Evolutionary conservation across 1,284 basidiomycete genomes (phyloP), one percentile per base, ranked within the genome.

Genomic region (Naganishia sp.): DNA sequence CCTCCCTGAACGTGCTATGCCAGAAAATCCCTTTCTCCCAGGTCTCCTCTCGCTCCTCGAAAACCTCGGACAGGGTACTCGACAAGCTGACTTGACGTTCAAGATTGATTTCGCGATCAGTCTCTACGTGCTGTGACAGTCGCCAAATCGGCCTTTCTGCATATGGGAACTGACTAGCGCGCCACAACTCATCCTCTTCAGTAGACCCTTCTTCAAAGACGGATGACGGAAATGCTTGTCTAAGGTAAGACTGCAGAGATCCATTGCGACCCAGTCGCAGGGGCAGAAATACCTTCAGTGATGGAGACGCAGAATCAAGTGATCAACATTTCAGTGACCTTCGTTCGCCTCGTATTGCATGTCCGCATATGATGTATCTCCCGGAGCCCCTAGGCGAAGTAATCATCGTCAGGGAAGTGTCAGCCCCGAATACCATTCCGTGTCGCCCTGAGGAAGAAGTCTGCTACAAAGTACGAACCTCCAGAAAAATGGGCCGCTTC

Each of bases 111-210:
- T 94, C 92, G 35, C 90, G 83, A 55, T 84, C 81, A 61, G 87
- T 83, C 0, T 23, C 63, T 41, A n/a, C 6, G 54, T 13, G 23
- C 21, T 35, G 43, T 15, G 39, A 15, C 11, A 32, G 39, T 46
- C 45, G 4, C 6, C 6, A 21, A 6, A 46, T 46, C 45, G 15
- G 45, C 5, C 45, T n/a, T 21, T 46, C 45, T 21, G 45, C 15
- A 6, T 7, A 25, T 17, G 25, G 17, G 17, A 10, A 32, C 43
- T 55, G 28, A 64, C 62, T 28, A 32, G 84, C 71, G 10, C 79
- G 80, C 89, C 89, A 92, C 0, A 89, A 77, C 25, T 83, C 76
- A 74, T 93, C 90, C n/a, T 86, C 81, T 73, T 94, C 91, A 0
- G 84, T 79, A 68, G 94, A 87, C 0, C 83, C 84, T 0, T 81